Evolutionary conservation across 768 basidiomycete species (phyloP).

Genomic region (Rubroboletus pulcherrimus): DNA sequence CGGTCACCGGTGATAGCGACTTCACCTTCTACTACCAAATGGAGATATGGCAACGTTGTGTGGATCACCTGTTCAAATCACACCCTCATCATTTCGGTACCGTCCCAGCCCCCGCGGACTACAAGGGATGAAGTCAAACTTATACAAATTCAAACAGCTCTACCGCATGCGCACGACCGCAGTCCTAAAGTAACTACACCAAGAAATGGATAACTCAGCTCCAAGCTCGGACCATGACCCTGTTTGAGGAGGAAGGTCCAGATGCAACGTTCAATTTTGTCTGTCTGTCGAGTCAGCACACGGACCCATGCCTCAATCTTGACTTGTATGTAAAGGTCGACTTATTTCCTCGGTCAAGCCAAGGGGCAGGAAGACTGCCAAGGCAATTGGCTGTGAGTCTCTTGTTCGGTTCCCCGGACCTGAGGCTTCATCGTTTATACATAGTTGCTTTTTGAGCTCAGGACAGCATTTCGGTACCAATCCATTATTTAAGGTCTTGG

Average conservation of each 20-base stretch:
- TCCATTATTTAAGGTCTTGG: background rate
- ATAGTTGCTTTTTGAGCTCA: background rate
- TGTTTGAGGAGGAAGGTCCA: background rate
- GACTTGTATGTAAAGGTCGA: background rate
- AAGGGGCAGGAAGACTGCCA: background rate
- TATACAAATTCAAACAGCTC: background rate
- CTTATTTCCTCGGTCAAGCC: background rate
- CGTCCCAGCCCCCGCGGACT: too few species aligned
- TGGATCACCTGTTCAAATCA: too few species aligned
- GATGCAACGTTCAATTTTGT: background rate
- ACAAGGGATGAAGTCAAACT: background rate
- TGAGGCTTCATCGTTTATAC: too few species aligned
- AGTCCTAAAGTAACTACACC: background rate
- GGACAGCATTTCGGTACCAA: background rate
- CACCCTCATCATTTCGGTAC: too few species aligned
- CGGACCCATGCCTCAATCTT: background rate
- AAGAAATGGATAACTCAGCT: background rate
- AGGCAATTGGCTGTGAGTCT: background rate
- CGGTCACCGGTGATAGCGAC: too few species aligned
- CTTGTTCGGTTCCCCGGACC: background rate
- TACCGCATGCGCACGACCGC: too few species aligned
- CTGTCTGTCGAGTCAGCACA: background rate
- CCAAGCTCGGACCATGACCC: background rate
- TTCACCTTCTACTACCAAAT: too few species aligned
- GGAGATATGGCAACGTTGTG: too few species aligned